Evolutionary conservation across 495 filamentous ascomycete species (phyloP).

Genomic region (Staphylotrichum tortipilum): DNA sequence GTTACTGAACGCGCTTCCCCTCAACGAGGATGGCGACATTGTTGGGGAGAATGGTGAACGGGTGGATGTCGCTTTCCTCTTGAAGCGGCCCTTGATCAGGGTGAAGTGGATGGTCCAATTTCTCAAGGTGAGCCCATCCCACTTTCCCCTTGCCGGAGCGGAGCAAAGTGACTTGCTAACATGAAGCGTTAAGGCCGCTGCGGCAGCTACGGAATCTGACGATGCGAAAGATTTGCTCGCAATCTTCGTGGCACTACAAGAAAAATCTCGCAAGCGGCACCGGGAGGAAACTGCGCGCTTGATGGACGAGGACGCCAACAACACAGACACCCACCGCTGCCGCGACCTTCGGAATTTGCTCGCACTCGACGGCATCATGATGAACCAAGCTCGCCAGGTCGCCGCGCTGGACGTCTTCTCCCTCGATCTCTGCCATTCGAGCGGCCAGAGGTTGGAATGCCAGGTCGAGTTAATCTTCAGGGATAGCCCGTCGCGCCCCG

Average conservation of each 20-base stretch:
- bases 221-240: slow-evolving; percentile 23
- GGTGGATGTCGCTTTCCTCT: slow-evolving; percentile 87
- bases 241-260: slow-evolving; percentile 61
- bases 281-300: slow-evolving; percentile 80
- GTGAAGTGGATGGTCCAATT: slow-evolving; percentile 82
- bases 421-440: slow-evolving; percentile 78
- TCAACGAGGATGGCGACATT: slow-evolving; percentile 71
- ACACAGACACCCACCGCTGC: slow-evolving; percentile 68
- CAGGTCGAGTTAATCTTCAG: slow-evolving; percentile 80
- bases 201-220: slow-evolving; percentile 23
- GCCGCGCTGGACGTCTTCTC: slow-evolving; percentile 83
- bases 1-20: slow-evolving; percentile 60
- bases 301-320: slow-evolving; percentile 82
- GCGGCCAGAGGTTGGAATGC: slow-evolving; percentile 78
- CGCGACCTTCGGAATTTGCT: slow-evolving; percentile 70
- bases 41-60: slow-evolving; percentile 72
- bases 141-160: too few species aligned
- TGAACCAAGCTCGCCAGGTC: slow-evolving; percentile 68
- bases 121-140: slow-evolving; percentile 54
- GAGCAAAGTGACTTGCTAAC: too few species aligned
- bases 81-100: slow-evolving; percentile 81
- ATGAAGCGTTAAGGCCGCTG: slow-evolving; percentile 33
- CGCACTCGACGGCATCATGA: slow-evolving; percentile 55
- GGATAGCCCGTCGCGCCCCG: slow-evolving; percentile 52
- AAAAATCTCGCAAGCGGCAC: slow-evolving; percentile 65